Evolutionary conservation across 768 basidiomycete species (phyloP), one percentile per base, ranked within the genome.

Genomic region (Lactifluus pinguis): DNA sequence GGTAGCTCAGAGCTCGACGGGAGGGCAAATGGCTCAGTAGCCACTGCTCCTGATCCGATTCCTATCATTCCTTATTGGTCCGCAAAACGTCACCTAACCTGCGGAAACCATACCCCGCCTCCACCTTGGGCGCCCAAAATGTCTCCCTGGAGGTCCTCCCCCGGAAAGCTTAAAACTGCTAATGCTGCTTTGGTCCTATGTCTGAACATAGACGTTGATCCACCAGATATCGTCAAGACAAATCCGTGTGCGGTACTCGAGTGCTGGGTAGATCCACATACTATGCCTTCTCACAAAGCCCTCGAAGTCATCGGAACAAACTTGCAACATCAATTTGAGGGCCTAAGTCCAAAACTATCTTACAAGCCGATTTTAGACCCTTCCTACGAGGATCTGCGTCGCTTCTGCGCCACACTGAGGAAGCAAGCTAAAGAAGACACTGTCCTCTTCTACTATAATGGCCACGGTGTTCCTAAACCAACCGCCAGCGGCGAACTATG

Each of bases 321-420:
- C 73, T 76, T 98, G 3, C 88, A 93, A 68, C 89, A 91, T 68
- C 97, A 99, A 71, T 98, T 95, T 71, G 95, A 98, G 73, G 91
- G 89, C 6, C 82, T 99, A 19, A 95, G 91, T 69, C 85, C 91
- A 57, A 95, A 95, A 71, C 92, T 98, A 59, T 82, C 86, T 39
- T 98, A 95, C 75, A 98, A 97, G 73, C 86, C 92, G 62, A 89
- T 93, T 66, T 80, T 97, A 39, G 97, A 99, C 72, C 97, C 97
- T 9, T 92, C 92, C 1, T 85, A 93, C 63, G 95, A 98, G 68
- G 95, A 98, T 67, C 79, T 95, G 42, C 88, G 89, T 69, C 85
- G 89, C 58, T 89, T 92, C 66, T 97, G 93, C 68, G 78, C 84
- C 59, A 84, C 80, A 21, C 74, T 95, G 44, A 85, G 97, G 57